Evolutionary conservation across 768 basidiomycete genomes (phyloP).

Genomic region (Sistotremastrum niveocremeum): DNA sequence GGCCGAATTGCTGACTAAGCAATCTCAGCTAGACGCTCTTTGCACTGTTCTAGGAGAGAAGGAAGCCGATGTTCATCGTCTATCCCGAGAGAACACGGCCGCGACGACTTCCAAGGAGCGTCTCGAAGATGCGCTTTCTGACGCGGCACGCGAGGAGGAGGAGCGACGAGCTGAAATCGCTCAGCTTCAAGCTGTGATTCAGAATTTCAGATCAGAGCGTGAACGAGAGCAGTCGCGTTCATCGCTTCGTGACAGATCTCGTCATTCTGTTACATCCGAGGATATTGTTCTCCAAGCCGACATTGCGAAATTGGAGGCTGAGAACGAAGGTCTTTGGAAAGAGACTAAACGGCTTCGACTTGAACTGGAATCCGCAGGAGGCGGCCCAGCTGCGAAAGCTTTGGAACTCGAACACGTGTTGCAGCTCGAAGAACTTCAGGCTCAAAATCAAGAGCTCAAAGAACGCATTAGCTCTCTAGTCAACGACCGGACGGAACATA

Average conservation of each 20-base stretch:
- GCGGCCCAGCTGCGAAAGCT: slow-evolving; percentile 50
- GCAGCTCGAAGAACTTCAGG: slow-evolving; percentile 62
- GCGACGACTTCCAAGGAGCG: not conserved
- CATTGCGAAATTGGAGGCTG: slow-evolving; percentile 52
- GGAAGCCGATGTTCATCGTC: slow-evolving; percentile 1
- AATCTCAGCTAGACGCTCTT: slow-evolving; percentile 5
- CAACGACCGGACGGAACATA: too few relatives aligned
- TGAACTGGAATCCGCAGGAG: slow-evolving; percentile 39
- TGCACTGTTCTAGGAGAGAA: not conserved
- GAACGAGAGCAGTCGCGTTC: slow-evolving; percentile 13
- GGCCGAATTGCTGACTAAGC: slow-evolving; percentile 44
- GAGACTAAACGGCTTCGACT: slow-evolving; percentile 63
- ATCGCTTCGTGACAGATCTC: not conserved
- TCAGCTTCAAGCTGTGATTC: slow-evolving; percentile 36
- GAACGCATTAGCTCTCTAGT: slow-evolving; percentile 48
- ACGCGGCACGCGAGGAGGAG: slow-evolving; percentile 29
- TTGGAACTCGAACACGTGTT: slow-evolving; percentile 66
- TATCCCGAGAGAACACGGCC: not conserved
- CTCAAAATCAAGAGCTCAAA: slow-evolving; percentile 60
- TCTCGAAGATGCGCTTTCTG: not conserved
- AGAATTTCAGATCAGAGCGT: slow-evolving; percentile 6
- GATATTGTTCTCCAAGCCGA: slow-evolving; percentile 34
- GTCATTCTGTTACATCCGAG: slow-evolving; percentile 13
- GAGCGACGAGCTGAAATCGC: slow-evolving; percentile 15
- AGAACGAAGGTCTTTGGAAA: slow-evolving; percentile 62